Conservation (phyloP, 192 early-diverging fungal species). For the Podila epigama region DNA sequence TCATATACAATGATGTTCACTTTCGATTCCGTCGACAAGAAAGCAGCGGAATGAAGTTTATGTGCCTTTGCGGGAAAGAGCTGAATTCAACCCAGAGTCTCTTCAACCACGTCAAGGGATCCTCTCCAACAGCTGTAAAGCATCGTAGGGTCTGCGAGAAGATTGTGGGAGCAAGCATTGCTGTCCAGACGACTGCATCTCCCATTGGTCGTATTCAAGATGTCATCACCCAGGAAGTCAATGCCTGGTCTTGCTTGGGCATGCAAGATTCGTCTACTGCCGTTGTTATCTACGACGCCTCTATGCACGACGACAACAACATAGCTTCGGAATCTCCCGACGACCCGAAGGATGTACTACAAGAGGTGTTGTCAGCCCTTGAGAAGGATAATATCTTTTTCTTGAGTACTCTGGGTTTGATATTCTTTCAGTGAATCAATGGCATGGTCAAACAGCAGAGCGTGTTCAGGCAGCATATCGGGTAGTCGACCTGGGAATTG, state of each 20-base stretch:
- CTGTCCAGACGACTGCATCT: not conserved
- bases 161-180: not conserved
- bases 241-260: too few relatives aligned
- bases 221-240: too few relatives aligned
- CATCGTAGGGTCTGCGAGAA: not conserved
- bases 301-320: too few relatives aligned
- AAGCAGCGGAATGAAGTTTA: not conserved
- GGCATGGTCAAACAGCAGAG: conserved; percentile 26
- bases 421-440: conserved; percentile 13
- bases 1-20: not conserved
- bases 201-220: too few relatives aligned
- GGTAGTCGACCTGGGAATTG: conserved; percentile 13
- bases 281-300: too few relatives aligned
- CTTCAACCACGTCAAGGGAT: not conserved
- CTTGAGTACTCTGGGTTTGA: conserved; percentile 6
- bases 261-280: too few relatives aligned
- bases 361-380: too few relatives aligned
- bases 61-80: not conserved
- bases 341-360: too few relatives aligned
- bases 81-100: not conserved
- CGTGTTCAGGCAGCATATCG: conserved; percentile 8
- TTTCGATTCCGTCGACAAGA: not conserved
- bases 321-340: too few relatives aligned
- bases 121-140: not conserved
- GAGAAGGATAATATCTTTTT: conserved; percentile 23